These are phyloP conservation scores for Starmerella scarabaei DNA, from an alignment of 805 yeast genomes.

Conservation along the genomic window DNA sequence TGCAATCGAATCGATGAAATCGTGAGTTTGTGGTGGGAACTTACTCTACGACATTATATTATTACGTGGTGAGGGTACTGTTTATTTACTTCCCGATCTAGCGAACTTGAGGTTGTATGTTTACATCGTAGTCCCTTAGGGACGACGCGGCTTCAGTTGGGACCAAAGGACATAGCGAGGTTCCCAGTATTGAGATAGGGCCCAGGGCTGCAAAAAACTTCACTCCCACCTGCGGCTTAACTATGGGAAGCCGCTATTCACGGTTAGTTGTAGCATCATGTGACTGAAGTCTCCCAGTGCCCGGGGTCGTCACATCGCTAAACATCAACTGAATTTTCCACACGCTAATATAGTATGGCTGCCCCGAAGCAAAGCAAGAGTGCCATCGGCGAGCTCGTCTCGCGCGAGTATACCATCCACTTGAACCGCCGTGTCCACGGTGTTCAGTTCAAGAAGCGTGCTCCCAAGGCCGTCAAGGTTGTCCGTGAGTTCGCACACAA, in stretches of 20 bases:
- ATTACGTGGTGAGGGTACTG: not conserved
- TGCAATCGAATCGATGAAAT: not conserved
- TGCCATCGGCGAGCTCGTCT: slow-evolving; percentile 97
- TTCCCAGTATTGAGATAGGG: not conserved
- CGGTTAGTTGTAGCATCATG: not conserved
- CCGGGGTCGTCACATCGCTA: no score
- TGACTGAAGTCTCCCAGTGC: no score
- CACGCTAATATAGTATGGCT: slow-evolving; percentile 28
- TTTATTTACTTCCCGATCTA: not conserved
- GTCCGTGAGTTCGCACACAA: slow-evolving; percentile 95
- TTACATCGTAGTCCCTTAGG: no score
- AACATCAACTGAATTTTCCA: slow-evolving; percentile 13
- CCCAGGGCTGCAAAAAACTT: not conserved
- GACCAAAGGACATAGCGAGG: no score
- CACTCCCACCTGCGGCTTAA: not conserved
- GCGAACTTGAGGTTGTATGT: not conserved
- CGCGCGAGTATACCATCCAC: slow-evolving; percentile 99
- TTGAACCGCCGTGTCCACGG: slow-evolving; percentile 99
- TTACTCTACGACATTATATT: no score
- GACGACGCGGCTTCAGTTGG: no score
- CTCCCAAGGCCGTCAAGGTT: slow-evolving; percentile 99
- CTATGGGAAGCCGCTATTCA: not conserved
- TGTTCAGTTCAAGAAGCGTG: slow-evolving; percentile 98
- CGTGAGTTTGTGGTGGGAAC: no score
- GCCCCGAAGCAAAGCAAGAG: slow-evolving; percentile 30